phyloP scores from a whole-genome alignment of 768 basidiomycete genomes.

The Naganishia randhawae region DNA sequence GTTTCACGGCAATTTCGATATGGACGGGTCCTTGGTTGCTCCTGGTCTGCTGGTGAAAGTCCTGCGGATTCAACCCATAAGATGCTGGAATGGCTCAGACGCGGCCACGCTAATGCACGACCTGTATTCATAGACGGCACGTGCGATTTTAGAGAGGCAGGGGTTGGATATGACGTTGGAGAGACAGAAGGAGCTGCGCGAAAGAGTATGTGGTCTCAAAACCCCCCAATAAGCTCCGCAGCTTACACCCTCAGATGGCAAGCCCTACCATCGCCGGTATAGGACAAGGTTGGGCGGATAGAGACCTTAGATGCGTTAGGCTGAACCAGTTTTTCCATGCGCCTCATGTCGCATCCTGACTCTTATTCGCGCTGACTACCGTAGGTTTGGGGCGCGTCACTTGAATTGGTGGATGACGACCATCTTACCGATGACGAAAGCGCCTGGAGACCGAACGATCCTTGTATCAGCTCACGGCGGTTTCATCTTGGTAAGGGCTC shows the following conservation, averaged over 20 bases:
- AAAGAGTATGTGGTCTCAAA: slow-evolving; percentile 6
- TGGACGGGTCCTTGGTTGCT: background rate
- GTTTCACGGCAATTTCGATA: too few relatives aligned
- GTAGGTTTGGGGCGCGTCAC: slow-evolving; percentile 3
- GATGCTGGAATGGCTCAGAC: too few relatives aligned
- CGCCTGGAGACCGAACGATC: background rate
- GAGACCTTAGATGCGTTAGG: too few relatives aligned
- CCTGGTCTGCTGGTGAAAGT: background rate
- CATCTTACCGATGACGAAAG: background rate
- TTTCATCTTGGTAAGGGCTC: slow-evolving; percentile 3
- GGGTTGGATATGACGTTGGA: background rate
- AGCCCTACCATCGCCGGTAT: background rate
- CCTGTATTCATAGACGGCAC: slow-evolving; percentile 14
- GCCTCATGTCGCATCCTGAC: background rate
- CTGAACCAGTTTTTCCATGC: too few relatives aligned
- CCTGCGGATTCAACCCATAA: too few relatives aligned
- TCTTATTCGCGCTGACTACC: background rate
- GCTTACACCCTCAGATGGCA: background rate
- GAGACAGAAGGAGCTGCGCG: slow-evolving; percentile 1
- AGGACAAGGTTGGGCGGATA: too few relatives aligned
- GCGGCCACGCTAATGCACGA: too few relatives aligned
- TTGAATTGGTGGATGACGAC: background rate
- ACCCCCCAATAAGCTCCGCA: background rate
- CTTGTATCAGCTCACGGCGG: slow-evolving; percentile 12
- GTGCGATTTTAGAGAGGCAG: slow-evolving; percentile 3